Evolutionary conservation across 345 rosid species (phyloP), one percentile per base, ranked within the genome.

Genomic region (Diplotaxis tenuifolia): DNA sequence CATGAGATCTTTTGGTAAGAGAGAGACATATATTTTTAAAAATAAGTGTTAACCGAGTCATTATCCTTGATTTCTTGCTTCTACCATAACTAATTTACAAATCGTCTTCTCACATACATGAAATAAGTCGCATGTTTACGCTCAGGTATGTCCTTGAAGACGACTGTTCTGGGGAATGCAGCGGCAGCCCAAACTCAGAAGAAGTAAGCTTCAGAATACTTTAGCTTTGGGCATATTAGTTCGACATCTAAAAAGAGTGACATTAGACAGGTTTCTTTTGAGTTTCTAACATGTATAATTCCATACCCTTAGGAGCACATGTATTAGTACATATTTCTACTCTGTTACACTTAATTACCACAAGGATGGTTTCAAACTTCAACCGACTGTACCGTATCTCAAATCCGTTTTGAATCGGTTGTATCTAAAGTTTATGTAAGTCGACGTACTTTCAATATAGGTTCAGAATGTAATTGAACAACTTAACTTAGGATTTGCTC

Each of bases 401-500:
- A 28, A 28, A 28, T 28, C 31, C 31, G 31, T 28, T 28, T 28
- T 28, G 31, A 28, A 28, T 28, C 31, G 7, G 31, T 28, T 6
- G 31, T 28, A 28, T 28, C 31, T 28, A 28, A 28, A 28, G 31
- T 28, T 28, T 28, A 28, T 28, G 31, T 28, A 28, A 28, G 1
- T 23, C 31, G 31, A 28, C 31, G 6, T 28, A 28, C 70, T 71
- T 21, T 71, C 50, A 18, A 57, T 31, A 9, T 64, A 60, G 28
- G 22, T 47, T 28, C 50, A 32, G 42, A 54, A 62, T 70, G 53
- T 23, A 15, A 57, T 10, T 32, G 62, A 5, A 42, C 36, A 52
- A 68, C 28, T 56, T 67, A 64, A 70, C 36, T 31, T 68, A 40
- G 32, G 38, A 47, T 68, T 52, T 72, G 32, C 31, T 28, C 16